Base-by-base conservation (phyloP, 2,329 filamentous ascomycete species). In the Stemphylium vesicarium region DNA sequence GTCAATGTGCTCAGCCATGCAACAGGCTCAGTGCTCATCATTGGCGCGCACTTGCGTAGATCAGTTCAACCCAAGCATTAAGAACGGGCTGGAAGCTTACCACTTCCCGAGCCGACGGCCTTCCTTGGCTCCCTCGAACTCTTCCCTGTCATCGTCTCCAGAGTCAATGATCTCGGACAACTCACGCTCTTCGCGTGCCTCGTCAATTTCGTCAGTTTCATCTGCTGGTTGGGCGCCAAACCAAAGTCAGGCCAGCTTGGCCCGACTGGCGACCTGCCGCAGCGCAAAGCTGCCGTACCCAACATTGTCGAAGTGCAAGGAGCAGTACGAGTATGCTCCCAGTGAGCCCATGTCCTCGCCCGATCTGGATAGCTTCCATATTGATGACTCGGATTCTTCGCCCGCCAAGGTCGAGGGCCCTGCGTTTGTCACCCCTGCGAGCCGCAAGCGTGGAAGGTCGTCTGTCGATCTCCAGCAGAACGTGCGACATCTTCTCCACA, bases 401-500 rank as follows among this genome's bases (percentile, higher is more conserved):
- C 63, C 69, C 4, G 57, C 63, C 47, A 65, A 62, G 49, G 57
- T 67, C 16, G 66, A 71, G 35, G 72, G 69, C 53, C 69, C 69
- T 29, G 47, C 57, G n/a, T 56, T 62, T 9, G 60, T 59, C 33
- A 52, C 61, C 33, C 54, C 62, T 35, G 50, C 64, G 22, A 78
- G 60, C 66, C 80, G 49, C 54, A 90, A 90, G 79, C 83, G 88
- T 63, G 84, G 82, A 66, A 80, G 86, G 45, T 81, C 85, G 7
- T 88, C 85, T 12, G 79, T 84, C 50, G 86, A 89, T 53, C 66
- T 77, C 77, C 87, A 90, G 67, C 85, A 89, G 56, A 87, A 88
- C 54, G 87, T 90, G 10, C 85, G 87, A 49, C 83, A 86, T 47
- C 79, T 90, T 63, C 77, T 90, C 32, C 68, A 73, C 55, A 71